A percentile compares a stretch with the other conserved stretches of the same genome.
phyloP scores from a whole-genome alignment of 169 alveolate species.

The Plasmodium yoelii region DNA sequence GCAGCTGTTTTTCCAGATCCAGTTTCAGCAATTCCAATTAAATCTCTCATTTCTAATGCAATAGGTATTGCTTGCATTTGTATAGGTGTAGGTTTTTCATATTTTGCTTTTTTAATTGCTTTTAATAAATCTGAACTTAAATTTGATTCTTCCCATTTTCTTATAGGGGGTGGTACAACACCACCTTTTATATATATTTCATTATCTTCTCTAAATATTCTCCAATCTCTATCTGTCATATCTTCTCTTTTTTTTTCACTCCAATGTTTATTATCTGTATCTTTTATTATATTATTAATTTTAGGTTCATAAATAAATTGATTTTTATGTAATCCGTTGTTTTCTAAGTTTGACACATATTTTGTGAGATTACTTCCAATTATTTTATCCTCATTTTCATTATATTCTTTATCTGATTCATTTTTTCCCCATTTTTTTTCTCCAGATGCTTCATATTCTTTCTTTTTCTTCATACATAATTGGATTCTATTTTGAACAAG shows the following conservation, averaged over 20 bases:
- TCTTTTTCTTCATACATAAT: constrained; percentile 19
- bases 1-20: constrained; percentile 98
- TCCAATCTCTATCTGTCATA: constrained; percentile 97
- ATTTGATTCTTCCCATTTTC: constrained; percentile 92
- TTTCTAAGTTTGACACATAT: neutral
- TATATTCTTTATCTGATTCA: constrained; percentile 12
- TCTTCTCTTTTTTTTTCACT: constrained; percentile 87
- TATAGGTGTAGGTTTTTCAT: constrained; percentile 95
- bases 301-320: constrained; percentile 68
- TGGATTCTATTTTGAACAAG: constrained; percentile 81
- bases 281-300: constrained; percentile 69
- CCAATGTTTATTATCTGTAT: constrained; percentile 87
- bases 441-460: neutral
- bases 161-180: constrained; percentile 94
- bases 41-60: constrained; percentile 93
- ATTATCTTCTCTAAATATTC: constrained; percentile 95
- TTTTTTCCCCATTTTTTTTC: constrained; percentile 23
- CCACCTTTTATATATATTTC: constrained; percentile 93
- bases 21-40: constrained; percentile 98
- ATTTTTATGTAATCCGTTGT: constrained; percentile 1
- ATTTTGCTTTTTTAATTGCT: constrained; percentile 85
- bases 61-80: constrained; percentile 98
- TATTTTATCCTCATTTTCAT: constrained; percentile 14
- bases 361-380: constrained; percentile 6
- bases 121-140: constrained; percentile 86